A percentile compares a stretch with the other conserved stretches of the same genome.
Evolutionary conservation across 768 basidiomycete species (phyloP).

Genomic region (Phallus indusiatus): DNA sequence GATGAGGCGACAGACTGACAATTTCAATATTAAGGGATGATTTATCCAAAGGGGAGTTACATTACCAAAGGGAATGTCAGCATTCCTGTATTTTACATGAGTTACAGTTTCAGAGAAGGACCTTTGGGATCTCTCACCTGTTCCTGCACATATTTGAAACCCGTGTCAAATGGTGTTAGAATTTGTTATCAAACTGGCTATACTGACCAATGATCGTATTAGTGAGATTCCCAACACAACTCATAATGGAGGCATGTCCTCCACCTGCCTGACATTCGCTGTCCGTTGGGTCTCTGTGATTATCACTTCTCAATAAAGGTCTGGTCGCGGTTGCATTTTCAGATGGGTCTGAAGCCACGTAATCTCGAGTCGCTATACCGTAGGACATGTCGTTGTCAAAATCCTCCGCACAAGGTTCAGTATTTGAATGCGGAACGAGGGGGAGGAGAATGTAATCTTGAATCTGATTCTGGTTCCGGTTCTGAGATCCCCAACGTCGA

Average conservation of each 20-base stretch:
- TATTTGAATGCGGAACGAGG: neutral
- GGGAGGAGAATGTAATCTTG: constrained; percentile 2
- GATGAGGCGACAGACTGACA: constrained; percentile 79
- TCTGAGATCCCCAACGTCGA: neutral
- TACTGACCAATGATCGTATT: constrained; percentile 90
- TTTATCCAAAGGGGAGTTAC: constrained; percentile 10
- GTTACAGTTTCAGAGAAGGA: neutral
- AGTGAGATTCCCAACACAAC: constrained; percentile 68
- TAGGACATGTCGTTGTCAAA: constrained; percentile 66
- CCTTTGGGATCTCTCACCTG: neutral
- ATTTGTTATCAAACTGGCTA: constrained; percentile 26
- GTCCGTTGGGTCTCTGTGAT: constrained; percentile 9
- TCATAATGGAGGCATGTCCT: constrained; percentile 60
- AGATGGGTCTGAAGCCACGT: constrained; percentile 20
- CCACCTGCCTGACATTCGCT: constrained; percentile 26
- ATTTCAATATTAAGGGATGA: neutral
- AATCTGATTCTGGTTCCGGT: neutral
- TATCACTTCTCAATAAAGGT: constrained; percentile 42
- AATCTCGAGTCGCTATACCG: constrained; percentile 38
- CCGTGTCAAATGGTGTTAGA: neutral
- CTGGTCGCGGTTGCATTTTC: constrained; percentile 7
- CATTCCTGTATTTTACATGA: constrained; percentile 50
- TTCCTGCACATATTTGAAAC: neutral
- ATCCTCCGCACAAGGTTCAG: neutral
- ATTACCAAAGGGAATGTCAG: constrained; percentile 76